These are phyloP conservation scores for Epichloe hybrida DNA, from an alignment of 2,329 filamentous ascomycete species.

Conservation along the genomic window DNA sequence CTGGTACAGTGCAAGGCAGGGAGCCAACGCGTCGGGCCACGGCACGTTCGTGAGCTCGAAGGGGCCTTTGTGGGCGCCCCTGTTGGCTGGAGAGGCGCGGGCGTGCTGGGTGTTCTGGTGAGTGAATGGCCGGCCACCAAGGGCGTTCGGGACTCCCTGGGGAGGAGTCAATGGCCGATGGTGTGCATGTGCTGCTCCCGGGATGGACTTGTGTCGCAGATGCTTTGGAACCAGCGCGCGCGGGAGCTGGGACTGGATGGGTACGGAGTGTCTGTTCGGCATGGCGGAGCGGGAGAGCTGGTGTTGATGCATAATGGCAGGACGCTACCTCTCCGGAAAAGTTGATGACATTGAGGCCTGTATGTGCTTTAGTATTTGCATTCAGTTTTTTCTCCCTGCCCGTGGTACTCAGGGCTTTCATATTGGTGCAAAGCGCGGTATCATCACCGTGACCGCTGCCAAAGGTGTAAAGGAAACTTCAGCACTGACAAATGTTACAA, in stretches of 20 bases:
- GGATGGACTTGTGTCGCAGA: conserved; percentile 48
- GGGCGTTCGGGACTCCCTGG: conserved; percentile 62
- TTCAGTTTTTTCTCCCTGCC: not conserved
- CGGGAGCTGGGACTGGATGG: conserved; percentile 49
- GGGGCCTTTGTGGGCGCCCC: conserved; percentile 67
- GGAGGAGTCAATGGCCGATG: conserved; percentile 54
- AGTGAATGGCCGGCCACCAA: conserved; percentile 58
- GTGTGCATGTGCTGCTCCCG: conserved; percentile 51
- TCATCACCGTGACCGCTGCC: too few species aligned
- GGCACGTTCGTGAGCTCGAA: conserved; percentile 59
- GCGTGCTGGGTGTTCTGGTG: conserved; percentile 59
- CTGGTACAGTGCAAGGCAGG: conserved; percentile 57
- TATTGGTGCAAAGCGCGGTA: too few species aligned
- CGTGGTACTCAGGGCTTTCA: not conserved
- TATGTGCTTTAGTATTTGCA: not conserved
- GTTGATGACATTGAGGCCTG: not conserved
- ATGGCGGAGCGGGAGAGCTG: conserved; percentile 23
- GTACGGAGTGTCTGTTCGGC: conserved; percentile 35
- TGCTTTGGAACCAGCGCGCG: conserved; percentile 59
- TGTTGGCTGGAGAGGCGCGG: conserved; percentile 51
- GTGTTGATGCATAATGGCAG: conserved; percentile 39
- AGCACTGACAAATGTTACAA: too few species aligned
- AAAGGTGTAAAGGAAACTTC: too few species aligned
- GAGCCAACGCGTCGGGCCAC: conserved; percentile 37
- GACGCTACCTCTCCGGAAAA: conserved; percentile 11